These are phyloP conservation scores for Eucalyptus pauciflora DNA, from an alignment of 345 rosid species.

Conservation along the genomic window DNA sequence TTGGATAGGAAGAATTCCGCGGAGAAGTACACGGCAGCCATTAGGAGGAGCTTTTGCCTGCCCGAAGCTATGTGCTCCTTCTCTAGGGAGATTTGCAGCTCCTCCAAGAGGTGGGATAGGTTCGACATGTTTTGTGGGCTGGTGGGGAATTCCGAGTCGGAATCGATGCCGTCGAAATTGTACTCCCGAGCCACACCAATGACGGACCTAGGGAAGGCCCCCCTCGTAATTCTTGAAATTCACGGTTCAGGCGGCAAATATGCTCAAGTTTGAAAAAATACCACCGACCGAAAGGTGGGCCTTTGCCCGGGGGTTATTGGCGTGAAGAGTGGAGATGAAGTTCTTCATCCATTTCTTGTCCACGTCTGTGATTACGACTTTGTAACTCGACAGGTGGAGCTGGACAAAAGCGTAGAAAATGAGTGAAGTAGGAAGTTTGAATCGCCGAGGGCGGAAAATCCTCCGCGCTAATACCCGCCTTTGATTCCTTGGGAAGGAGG, in stretches of 20 bases:
- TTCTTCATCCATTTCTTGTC: background rate
- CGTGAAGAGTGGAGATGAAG: background rate
- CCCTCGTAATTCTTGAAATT: background rate
- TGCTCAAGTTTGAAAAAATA: background rate
- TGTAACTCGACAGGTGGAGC: background rate
- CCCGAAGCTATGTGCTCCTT: background rate
- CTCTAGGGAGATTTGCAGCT: constrained; percentile 6
- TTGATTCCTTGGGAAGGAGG: background rate
- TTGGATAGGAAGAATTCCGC: background rate
- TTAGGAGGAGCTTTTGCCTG: constrained; percentile 1
- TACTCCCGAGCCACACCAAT: constrained; percentile 20
- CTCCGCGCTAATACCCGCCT: background rate
- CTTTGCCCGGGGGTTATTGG: background rate
- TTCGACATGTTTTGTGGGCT: constrained; percentile 10
- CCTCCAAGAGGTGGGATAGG: background rate
- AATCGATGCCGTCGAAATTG: constrained; percentile 27
- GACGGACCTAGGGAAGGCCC: background rate
- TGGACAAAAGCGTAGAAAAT: background rate
- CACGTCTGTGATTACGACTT: background rate
- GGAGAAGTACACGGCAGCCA: constrained; percentile 24
- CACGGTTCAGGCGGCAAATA: background rate
- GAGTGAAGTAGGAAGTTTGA: background rate
- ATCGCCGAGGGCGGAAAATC: background rate
- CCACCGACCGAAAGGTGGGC: background rate
- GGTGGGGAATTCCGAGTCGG: constrained; percentile 39